These are phyloP conservation scores for Erysimum cheiri DNA, from an alignment of 441 rosid genomes.

Conservation along the genomic window DNA sequence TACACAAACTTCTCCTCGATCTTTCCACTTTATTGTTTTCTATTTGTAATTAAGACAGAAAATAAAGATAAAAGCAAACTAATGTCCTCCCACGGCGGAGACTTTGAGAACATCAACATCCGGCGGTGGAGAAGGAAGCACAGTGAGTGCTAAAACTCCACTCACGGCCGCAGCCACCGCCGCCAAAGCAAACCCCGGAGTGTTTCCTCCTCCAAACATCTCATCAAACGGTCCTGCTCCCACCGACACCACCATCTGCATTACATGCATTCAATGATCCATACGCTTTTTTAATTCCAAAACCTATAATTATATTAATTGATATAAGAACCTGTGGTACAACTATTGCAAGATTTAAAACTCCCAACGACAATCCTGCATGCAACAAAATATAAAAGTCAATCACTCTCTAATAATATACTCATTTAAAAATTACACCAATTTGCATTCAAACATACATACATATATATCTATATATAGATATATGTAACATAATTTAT, in stretches of 20 bases:
- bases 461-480: too few relatives aligned
- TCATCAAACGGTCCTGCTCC: constrained; percentile 56
- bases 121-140: constrained; percentile 79
- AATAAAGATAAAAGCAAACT: background rate
- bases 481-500: background rate
- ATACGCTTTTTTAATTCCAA: background rate
- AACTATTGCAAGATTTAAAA: constrained; percentile 76
- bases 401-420: background rate
- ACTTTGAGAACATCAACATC: constrained; percentile 47
- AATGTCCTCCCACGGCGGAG: constrained; percentile 32
- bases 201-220: constrained; percentile 53
- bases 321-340: constrained; percentile 63
- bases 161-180: constrained; percentile 72
- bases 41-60: too few relatives aligned
- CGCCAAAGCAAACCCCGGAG: constrained; percentile 59
- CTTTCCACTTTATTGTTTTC: constrained; percentile 12
- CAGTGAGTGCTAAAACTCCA: constrained; percentile 59
- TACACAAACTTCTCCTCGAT: background rate
- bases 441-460: background rate
- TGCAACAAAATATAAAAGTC: background rate
- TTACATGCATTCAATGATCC: background rate
- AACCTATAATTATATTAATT: background rate
- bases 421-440: background rate
- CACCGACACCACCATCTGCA: constrained; percentile 49
- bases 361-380: constrained; percentile 80